phyloP scores from a whole-genome alignment of 495 filamentous ascomycete species.

The Bryoglossum gracile region DNA sequence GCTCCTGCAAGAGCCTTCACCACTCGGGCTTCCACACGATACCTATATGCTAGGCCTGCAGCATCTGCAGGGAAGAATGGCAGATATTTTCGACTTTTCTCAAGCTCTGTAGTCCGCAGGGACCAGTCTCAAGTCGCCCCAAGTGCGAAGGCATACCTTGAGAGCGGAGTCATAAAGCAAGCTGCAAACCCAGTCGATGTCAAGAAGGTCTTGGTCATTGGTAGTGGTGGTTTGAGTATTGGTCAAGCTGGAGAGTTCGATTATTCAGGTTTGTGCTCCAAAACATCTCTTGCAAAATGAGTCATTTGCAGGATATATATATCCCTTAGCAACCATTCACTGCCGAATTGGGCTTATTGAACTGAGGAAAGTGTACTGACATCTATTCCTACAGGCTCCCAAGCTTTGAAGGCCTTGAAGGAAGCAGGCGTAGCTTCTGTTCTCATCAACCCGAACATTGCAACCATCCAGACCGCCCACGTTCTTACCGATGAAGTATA shows the following conservation, averaged over 20 bases:
- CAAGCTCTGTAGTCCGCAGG: conserved; percentile 13
- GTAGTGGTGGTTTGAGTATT: conserved; percentile 92
- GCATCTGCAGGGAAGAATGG: conserved; percentile 14
- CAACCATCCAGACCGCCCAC: conserved; percentile 97
- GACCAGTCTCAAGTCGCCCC: conserved; percentile 56
- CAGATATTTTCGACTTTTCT: conserved; percentile 20
- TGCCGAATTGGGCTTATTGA: not conserved
- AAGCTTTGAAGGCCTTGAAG: conserved; percentile 93
- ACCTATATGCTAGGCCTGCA: conserved; percentile 12
- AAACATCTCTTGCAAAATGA: conserved; percentile 8
- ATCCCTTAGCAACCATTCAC: conserved; percentile 7
- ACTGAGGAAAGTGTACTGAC: conserved; percentile 4
- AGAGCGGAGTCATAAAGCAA: conserved; percentile 69
- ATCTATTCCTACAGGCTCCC: conserved; percentile 57
- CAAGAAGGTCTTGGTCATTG: conserved; percentile 97
- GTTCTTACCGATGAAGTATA: conserved; percentile 95
- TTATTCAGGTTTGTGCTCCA: conserved; percentile 70
- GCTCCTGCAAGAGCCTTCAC: conserved; percentile 16
- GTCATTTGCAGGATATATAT: conserved; percentile 30
- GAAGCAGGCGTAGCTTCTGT: conserved; percentile 94
- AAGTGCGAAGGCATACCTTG: conserved; percentile 78
- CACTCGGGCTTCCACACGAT: conserved; percentile 19
- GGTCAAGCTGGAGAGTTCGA: conserved; percentile 98
- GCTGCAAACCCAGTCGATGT: conserved; percentile 65
- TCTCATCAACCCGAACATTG: conserved; percentile 97